phyloP scores from a whole-genome alignment of 1,284 basidiomycete genomes.

The Heimioporus punctisporus region DNA sequence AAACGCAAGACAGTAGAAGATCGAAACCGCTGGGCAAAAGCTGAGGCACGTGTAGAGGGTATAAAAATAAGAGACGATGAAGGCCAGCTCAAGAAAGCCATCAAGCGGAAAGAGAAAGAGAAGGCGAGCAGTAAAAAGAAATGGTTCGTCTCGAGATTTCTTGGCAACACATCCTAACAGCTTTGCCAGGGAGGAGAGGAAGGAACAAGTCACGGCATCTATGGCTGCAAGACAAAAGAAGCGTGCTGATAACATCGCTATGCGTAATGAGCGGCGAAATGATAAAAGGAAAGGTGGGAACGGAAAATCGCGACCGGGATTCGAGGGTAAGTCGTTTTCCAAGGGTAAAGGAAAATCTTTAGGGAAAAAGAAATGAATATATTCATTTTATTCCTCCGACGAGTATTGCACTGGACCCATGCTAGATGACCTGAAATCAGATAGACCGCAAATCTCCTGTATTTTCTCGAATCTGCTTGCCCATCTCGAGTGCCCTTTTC shows the following conservation, averaged over 20 bases:
- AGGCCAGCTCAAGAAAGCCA: conserved; percentile 82
- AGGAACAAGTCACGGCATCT: conserved; percentile 69
- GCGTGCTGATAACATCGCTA: conserved; percentile 85
- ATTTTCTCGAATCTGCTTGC: conserved; percentile 54
- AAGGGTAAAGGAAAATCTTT: conserved; percentile 34
- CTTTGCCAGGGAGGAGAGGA: conserved; percentile 75
- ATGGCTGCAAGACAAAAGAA: conserved; percentile 90
- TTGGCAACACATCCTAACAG: conserved; percentile 1
- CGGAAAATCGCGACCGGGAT: conserved; percentile 79
- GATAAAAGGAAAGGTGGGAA: conserved; percentile 75
- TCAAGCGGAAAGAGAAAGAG: conserved; percentile 88
- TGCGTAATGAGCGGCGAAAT: conserved; percentile 75
- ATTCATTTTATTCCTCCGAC: too few species aligned
- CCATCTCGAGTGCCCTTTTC: conserved; percentile 65
- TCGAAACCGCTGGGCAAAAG: conserved; percentile 85
- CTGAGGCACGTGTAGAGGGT: conserved; percentile 81
- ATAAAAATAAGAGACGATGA: conserved; percentile 90
- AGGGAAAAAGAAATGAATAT: too few species aligned
- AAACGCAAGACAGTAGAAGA: conserved; percentile 80
- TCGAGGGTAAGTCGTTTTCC: conserved; percentile 79
- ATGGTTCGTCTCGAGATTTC: conserved; percentile 72
- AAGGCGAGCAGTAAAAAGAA: conserved; percentile 82
- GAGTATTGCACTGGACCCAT: too few species aligned
- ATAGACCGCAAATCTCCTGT: too few species aligned
- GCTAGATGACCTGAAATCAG: conserved; percentile 9